A percentile compares a stretch with the other conserved stretches of the same genome.
Evolutionary conservation across 345 rosid species (phyloP).

Genomic region (Syzygium jambos): DNA sequence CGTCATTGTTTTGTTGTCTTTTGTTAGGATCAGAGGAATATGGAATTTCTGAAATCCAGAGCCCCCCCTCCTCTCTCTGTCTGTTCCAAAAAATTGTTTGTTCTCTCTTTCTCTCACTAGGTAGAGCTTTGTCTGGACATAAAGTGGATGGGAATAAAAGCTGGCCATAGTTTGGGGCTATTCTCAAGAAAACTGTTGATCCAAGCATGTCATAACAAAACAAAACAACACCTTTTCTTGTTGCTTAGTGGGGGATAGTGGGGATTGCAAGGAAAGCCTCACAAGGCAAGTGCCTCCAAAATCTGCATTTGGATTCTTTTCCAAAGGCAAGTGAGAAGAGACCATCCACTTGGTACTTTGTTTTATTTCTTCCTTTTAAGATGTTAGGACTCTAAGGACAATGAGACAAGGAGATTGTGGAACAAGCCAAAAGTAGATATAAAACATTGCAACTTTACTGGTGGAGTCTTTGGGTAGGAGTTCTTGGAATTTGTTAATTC

Average conservation of each 20-base stretch:
- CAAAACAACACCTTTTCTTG: slow-evolving; percentile 27
- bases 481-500: not conserved
- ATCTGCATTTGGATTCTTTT: slow-evolving; percentile 21
- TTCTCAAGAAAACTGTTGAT: slow-evolving; percentile 12
- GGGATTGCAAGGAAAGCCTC: slow-evolving; percentile 24
- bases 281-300: slow-evolving; percentile 20
- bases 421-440: not conserved
- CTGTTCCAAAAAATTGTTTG: not conserved
- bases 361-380: not conserved
- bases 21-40: slow-evolving; percentile 37
- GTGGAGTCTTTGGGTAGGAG: not conserved
- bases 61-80: slow-evolving; percentile 6
- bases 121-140: slow-evolving; percentile 12
- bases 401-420: not conserved
- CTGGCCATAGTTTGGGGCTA: slow-evolving; percentile 34
- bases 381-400: not conserved
- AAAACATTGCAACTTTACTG: not conserved
- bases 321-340: not conserved
- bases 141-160: slow-evolving; percentile 42
- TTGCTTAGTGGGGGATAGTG: slow-evolving; percentile 40
- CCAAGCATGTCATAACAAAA: slow-evolving; percentile 43
- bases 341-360: slow-evolving; percentile 1
- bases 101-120: not conserved
- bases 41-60: slow-evolving; percentile 57
- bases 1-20: slow-evolving; percentile 41